Evolutionary conservation across 2,329 filamentous ascomycete species (phyloP).

Genomic region (Myriosclerotinia duriaeana): DNA sequence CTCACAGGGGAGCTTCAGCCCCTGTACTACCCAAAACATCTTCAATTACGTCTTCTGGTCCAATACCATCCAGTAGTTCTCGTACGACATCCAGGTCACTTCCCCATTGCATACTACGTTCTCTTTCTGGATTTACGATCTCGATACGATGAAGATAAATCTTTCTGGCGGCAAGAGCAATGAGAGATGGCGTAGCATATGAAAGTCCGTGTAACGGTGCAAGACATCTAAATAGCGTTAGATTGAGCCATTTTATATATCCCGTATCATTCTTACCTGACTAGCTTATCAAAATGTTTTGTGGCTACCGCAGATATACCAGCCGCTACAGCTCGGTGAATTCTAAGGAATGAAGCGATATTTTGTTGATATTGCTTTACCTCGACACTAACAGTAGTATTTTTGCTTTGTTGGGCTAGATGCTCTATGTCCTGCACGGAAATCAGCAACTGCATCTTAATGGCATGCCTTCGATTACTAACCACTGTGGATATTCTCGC

Average conservation of each 20-base stretch:
- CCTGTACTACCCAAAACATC: slow-evolving; percentile 55
- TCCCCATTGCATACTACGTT: slow-evolving; percentile 91
- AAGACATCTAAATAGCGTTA: slow-evolving; percentile 53
- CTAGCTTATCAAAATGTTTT: slow-evolving; percentile 69
- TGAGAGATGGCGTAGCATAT: slow-evolving; percentile 80
- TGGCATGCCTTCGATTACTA: slow-evolving; percentile 10
- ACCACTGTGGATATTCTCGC: slow-evolving; percentile 37
- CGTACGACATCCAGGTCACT: slow-evolving; percentile 71
- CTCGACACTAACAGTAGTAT: slow-evolving; percentile 69
- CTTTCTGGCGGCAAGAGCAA: slow-evolving; percentile 79
- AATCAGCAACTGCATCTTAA: slow-evolving; percentile 25
- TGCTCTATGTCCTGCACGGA: slow-evolving; percentile 36
- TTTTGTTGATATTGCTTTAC: slow-evolving; percentile 84
- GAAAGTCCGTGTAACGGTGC: slow-evolving; percentile 78
- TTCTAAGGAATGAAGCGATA: slow-evolving; percentile 79
- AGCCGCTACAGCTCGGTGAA: slow-evolving; percentile 79
- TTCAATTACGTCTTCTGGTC: slow-evolving; percentile 63
- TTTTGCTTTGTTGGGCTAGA: slow-evolving; percentile 51
- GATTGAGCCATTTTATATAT: slow-evolving; percentile 3
- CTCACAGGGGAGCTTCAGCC: slow-evolving; percentile 55
- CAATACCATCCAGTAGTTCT: slow-evolving; percentile 61
- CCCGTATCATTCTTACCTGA: slow-evolving; percentile 48
- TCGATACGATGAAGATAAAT: slow-evolving; percentile 82
- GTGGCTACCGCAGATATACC: slow-evolving; percentile 79
- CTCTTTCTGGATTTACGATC: slow-evolving; percentile 66